phyloP scores from a whole-genome alignment of 1,284 basidiomycete genomes.

The Cryptococcus sp. region DNA sequence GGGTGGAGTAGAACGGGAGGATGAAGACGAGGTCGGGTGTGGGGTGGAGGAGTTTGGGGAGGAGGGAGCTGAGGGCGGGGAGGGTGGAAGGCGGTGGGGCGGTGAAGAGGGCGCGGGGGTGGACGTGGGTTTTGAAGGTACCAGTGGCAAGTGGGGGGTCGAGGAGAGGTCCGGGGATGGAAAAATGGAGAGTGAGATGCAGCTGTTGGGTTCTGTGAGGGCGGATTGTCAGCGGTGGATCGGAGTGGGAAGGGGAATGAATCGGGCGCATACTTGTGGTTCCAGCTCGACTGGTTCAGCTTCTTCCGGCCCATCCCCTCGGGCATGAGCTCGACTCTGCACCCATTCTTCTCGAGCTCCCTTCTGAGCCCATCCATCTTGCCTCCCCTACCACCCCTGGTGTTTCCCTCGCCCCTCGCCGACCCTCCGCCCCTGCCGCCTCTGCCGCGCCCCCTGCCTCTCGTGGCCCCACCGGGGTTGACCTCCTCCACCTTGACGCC shows the following conservation, averaged over 20 bases:
- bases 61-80: slow-evolving; percentile 21
- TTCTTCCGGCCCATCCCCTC: slow-evolving; percentile 75
- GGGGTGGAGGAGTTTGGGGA: slow-evolving; percentile 8
- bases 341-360: slow-evolving; percentile 63
- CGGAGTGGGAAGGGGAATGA: too few species aligned
- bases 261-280: slow-evolving; percentile 73
- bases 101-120: slow-evolving; percentile 28
- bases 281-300: slow-evolving; percentile 74
- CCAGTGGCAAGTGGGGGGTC: not conserved
- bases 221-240: not conserved
- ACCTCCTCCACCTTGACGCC: slow-evolving; percentile 54
- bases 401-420: slow-evolving; percentile 89
- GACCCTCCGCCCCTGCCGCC: slow-evolving; percentile 81
- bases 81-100: slow-evolving; percentile 2
- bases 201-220: slow-evolving; percentile 58
- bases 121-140: slow-evolving; percentile 8
- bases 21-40: slow-evolving; percentile 15
- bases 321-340: slow-evolving; percentile 64
- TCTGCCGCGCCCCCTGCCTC: slow-evolving; percentile 78
- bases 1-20: slow-evolving; percentile 30
- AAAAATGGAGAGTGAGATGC: slow-evolving; percentile 68
- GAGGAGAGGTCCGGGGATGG: slow-evolving; percentile 52
- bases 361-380: slow-evolving; percentile 65
- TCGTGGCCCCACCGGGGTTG: slow-evolving; percentile 3
- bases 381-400: slow-evolving; percentile 42